A percentile compares a stretch with the other conserved stretches of the same genome.
Evolutionary conservation across 1,284 basidiomycete genomes (phyloP).

Genomic region (Tetrapyrgos nigripes): DNA sequence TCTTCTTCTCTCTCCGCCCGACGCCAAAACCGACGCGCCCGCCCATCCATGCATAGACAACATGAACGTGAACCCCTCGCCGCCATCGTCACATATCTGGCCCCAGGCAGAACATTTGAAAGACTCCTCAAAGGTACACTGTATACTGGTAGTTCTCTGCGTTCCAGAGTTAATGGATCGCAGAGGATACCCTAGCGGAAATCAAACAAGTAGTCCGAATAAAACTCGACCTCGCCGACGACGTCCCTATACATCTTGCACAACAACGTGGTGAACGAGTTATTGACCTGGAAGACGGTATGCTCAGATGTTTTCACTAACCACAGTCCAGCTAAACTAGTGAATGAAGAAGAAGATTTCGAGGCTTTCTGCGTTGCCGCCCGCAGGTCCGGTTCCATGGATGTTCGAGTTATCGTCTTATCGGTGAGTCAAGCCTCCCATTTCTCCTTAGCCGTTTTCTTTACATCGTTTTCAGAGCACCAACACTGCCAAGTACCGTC

Average conservation of each 20-base stretch:
- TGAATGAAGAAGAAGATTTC: conserved; percentile 73
- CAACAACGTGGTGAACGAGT: conserved; percentile 59
- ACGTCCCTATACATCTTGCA: conserved; percentile 52
- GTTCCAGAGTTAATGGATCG: conserved; percentile 3
- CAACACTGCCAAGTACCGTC: too few species aligned
- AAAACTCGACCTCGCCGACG: conserved; percentile 59
- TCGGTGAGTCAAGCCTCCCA: background rate
- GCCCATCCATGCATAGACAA: conserved; percentile 27
- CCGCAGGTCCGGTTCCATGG: conserved; percentile 38
- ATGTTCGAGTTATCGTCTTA: conserved; percentile 43
- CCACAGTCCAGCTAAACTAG: conserved; percentile 1
- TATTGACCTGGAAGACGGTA: conserved; percentile 78
- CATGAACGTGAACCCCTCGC: conserved; percentile 52
- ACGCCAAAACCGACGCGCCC: conserved; percentile 18
- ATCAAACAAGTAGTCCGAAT: conserved; percentile 60
- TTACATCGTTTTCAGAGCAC: background rate
- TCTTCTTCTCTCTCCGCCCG: background rate
- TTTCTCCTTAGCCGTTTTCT: background rate
- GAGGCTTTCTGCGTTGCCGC: conserved; percentile 66
- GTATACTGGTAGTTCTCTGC: conserved; percentile 1
- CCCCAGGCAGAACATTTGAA: conserved; percentile 58
- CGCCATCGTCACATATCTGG: conserved; percentile 61
- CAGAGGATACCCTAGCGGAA: conserved; percentile 66
- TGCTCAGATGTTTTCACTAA: conserved; percentile 21
- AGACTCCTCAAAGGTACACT: conserved; percentile 66